Conservation (phyloP, 331 rosid species). For the Ulmus americana region DNA sequence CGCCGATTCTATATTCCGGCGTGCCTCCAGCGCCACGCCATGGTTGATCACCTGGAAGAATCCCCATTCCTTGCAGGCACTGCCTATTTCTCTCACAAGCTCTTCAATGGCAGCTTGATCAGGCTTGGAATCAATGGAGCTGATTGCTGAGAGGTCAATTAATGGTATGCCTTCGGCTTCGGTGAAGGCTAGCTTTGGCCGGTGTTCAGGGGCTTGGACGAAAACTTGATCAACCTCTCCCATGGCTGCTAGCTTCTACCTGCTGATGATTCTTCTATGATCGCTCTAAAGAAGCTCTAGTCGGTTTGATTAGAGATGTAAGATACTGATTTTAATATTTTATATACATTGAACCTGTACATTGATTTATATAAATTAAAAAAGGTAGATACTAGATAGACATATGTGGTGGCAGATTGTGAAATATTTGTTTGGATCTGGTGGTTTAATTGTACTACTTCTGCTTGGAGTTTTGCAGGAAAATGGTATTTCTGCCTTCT, state of each 20-base stretch:
- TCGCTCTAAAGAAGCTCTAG: not conserved
- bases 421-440: too few species aligned
- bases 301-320: not conserved
- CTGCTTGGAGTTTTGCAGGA: too few species aligned
- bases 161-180: conserved; percentile 43
- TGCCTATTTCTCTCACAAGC: conserved; percentile 39
- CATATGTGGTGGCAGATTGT: too few species aligned
- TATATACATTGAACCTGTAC: conserved; percentile 1
- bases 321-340: not conserved
- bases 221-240: conserved; percentile 50
- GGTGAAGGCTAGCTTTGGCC: conserved; percentile 29
- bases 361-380: too few species aligned
- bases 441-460: too few species aligned
- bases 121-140: not conserved
- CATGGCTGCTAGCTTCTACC: conserved; percentile 15
- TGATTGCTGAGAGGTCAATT: conserved; percentile 48
- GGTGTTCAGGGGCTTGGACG: conserved; percentile 56
- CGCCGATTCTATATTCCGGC: conserved; percentile 26
- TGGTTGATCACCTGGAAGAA: conserved; percentile 73
- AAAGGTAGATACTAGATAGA: too few species aligned
- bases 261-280: not conserved
- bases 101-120: conserved; percentile 5
- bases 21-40: conserved; percentile 37
- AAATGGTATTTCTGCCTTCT: too few species aligned
- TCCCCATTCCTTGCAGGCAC: conserved; percentile 57